Evolutionary conservation across 106 monocot genomes (phyloP), one percentile per base, ranked within the genome.

Genomic region (Apostasia shenzhenica): DNA sequence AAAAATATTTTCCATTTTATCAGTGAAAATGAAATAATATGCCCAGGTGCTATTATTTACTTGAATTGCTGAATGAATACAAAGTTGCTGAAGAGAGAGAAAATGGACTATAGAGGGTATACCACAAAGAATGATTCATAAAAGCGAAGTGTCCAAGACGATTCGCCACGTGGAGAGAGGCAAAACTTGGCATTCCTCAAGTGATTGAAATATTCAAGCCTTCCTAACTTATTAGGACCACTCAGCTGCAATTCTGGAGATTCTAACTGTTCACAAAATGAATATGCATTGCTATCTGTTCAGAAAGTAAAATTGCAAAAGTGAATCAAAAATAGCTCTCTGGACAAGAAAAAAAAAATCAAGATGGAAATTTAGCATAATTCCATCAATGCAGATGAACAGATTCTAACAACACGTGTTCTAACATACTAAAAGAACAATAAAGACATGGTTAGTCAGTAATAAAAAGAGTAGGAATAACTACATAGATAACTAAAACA

Each of bases 91-190:
- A 48, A 43, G 65, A 3, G 45, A 45, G 45, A 45, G 12, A 2
- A 42, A 65, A 5, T 4, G 14, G 3, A 43, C 11, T 43, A 49
- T 49, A 62, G 43, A 14, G 37, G 37, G 65, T 43, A 75, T 58
- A 99, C 97, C 97, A 92, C 87, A 68, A 99, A 99, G 73, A 73
- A 99, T 62, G 97, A 80, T 81, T 99, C 97, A 78, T 82, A 99
- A 80, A 99, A 99, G 38, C 97, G 86, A 67, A 99, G 92, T 42
- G 97, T 99, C 97, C 97, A 99, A 26, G 97, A 99, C 67, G 97
- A 99, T 79, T 99, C 97, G 65, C 97, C 97, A 75, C 97, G 89
- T 59, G 97, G 97, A 81, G 97, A 75, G 14, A 99, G 66, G 73
- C 92, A 99, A 67, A 99, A 99, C 72, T 99, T 99, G 43, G 97